Evolutionary conservation across 192 early-diverging fungal genomes (phyloP).

Genomic region (Pilobolus umbonatus): DNA sequence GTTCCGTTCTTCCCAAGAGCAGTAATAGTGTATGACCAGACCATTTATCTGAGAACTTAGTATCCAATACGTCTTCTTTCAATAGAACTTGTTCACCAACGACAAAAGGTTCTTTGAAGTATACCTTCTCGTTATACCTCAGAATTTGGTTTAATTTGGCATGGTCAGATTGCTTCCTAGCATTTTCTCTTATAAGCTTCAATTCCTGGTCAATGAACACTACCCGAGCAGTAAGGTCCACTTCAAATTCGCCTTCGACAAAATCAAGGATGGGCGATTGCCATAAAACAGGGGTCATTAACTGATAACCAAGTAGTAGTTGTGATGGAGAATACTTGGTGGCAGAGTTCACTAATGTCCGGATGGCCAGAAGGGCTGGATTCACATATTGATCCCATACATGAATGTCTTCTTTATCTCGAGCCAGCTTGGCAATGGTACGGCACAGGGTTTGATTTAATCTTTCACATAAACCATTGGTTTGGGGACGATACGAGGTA

Average conservation of each 20-base stretch:
- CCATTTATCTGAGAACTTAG: conserved; percentile 8
- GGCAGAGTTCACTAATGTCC: conserved; percentile 9
- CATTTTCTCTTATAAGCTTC: background rate
- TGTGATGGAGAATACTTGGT: background rate
- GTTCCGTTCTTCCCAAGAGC: background rate
- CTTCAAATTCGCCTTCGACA: background rate
- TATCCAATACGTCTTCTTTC: background rate
- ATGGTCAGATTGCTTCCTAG: background rate
- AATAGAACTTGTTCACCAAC: background rate
- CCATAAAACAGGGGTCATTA: conserved; percentile 7
- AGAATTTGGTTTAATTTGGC: background rate
- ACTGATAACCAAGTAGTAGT: conserved; percentile 14
- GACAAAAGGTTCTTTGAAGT: background rate
- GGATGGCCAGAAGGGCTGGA: conserved; percentile 9
- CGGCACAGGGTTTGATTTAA: conserved; percentile 17
- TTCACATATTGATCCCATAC: conserved; percentile 7
- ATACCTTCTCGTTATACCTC: background rate
- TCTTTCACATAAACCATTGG: conserved; percentile 18
- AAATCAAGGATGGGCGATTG: no score
- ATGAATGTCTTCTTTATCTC: background rate
- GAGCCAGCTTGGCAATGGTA: conserved; percentile 16
- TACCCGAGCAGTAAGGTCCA: background rate
- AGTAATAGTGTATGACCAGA: background rate
- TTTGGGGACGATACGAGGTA: conserved; percentile 14
- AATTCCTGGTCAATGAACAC: background rate